These are phyloP conservation scores for Nepenthes alata DNA, from an alignment of 179 eudicot species.

Conservation along the genomic window DNA sequence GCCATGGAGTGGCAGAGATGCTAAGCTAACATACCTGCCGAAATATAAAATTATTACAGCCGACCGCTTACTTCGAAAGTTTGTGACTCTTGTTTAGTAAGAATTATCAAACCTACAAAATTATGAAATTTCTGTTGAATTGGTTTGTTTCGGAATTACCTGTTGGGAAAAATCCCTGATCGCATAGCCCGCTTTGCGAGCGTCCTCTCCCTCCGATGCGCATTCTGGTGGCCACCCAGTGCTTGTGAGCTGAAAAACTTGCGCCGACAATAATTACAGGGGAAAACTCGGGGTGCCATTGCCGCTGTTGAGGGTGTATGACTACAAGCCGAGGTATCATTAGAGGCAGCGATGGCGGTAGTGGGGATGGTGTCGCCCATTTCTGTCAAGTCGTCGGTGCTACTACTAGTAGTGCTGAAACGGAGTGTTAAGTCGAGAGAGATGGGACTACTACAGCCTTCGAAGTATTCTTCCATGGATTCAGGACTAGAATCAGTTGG, in stretches of 20 bases:
- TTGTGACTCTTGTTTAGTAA: too few species aligned
- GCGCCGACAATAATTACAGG: slow-evolving; percentile 42
- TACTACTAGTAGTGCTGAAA: background rate
- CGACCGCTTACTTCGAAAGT: too few species aligned
- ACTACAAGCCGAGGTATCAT: background rate
- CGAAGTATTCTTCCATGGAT: background rate
- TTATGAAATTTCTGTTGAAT: too few species aligned
- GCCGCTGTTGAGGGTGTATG: background rate
- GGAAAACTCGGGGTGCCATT: slow-evolving; percentile 19
- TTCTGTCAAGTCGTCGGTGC: background rate
- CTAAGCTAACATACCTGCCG: slow-evolving; percentile 28
- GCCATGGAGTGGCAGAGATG: slow-evolving; percentile 39
- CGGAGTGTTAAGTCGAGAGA: slow-evolving; percentile 22
- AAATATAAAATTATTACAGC: background rate
- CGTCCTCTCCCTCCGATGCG: slow-evolving; percentile 46
- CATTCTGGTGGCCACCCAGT: slow-evolving; percentile 51
- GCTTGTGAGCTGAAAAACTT: slow-evolving; percentile 54
- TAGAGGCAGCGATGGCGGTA: background rate
- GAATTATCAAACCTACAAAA: too few species aligned
- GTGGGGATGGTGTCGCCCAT: background rate
- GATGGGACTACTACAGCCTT: background rate
- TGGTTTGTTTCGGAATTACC: too few species aligned
- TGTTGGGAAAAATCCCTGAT: slow-evolving; percentile 29
- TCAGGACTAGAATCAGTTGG: too few species aligned
- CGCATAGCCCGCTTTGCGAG: slow-evolving; percentile 44